Percentiles rank a stretch among this genome's conserved stretches.
These are phyloP conservation scores for Kodamaea hsintzibuensis DNA, from an alignment of 805 yeast genomes.

Conservation along the genomic window DNA sequence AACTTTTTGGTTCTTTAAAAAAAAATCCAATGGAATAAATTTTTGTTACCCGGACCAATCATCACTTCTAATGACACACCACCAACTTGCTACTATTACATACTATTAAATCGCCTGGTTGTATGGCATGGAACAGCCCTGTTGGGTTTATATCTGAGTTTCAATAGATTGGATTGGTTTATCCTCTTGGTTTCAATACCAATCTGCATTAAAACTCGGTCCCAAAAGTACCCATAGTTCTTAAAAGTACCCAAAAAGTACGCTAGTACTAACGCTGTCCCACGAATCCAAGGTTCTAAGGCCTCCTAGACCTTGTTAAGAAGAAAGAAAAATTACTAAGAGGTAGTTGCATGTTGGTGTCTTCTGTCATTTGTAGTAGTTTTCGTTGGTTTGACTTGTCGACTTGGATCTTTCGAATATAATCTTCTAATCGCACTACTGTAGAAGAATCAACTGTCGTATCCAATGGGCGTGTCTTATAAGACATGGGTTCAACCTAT, in stretches of 20 bases:
- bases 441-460: background rate
- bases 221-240: background rate
- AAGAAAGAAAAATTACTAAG: background rate
- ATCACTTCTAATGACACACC: background rate
- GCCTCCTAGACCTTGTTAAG: background rate
- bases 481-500: no score
- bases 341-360: background rate
- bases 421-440: background rate
- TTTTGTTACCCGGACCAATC: conserved; percentile 8
- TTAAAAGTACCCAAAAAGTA: background rate
- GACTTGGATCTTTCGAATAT: background rate
- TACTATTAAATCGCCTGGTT: background rate
- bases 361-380: background rate
- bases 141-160: background rate
- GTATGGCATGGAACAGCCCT: background rate
- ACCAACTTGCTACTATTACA: conserved; percentile 1
- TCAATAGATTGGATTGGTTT: background rate
- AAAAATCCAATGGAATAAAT: background rate
- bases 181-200: background rate
- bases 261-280: background rate
- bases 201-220: background rate
- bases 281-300: background rate
- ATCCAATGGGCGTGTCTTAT: no score
- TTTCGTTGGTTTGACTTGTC: background rate
- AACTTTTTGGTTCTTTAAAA: conserved; percentile 3